phyloP scores from a whole-genome alignment of 139 green algal genomes.

The Trebouxia sp. region DNA sequence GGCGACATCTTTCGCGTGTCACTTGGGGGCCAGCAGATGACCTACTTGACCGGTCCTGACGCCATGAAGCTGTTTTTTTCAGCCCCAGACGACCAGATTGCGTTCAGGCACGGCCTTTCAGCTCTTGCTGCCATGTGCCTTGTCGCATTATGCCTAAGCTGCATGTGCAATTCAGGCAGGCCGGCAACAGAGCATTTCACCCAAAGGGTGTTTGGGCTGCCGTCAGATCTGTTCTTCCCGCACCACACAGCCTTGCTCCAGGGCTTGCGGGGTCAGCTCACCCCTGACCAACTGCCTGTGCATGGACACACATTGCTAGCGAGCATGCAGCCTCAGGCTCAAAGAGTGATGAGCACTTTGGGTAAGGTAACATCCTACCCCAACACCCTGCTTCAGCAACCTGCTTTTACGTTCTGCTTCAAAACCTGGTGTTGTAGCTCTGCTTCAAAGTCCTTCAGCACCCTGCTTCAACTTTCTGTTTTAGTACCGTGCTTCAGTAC shows the following conservation, averaged over 20 bases:
- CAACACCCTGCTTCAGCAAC: not conserved
- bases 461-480: not conserved
- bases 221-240: slow-evolving; percentile 56
- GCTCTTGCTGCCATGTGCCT: not conserved
- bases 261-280: slow-evolving; percentile 41
- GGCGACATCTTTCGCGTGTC: slow-evolving; percentile 62
- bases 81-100: slow-evolving; percentile 53
- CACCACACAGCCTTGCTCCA: slow-evolving; percentile 55
- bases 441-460: not conserved
- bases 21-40: slow-evolving; percentile 58
- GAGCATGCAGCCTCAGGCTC: not conserved
- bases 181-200: slow-evolving; percentile 76
- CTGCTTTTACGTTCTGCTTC: not conserved
- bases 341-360: not conserved
- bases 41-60: slow-evolving; percentile 56
- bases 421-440: not conserved
- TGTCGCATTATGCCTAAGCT: no score
- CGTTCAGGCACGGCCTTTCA: slow-evolving; percentile 51
- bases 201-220: slow-evolving; percentile 69
- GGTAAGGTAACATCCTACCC: not conserved
- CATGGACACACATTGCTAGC: not conserved
- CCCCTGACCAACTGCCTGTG: slow-evolving; percentile 36
- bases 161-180: slow-evolving; percentile 31
- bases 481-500: not conserved
- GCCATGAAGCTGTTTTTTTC: slow-evolving; percentile 65